Evolutionary conservation across 768 basidiomycete species (phyloP).

Genomic region (Russula abietina): DNA sequence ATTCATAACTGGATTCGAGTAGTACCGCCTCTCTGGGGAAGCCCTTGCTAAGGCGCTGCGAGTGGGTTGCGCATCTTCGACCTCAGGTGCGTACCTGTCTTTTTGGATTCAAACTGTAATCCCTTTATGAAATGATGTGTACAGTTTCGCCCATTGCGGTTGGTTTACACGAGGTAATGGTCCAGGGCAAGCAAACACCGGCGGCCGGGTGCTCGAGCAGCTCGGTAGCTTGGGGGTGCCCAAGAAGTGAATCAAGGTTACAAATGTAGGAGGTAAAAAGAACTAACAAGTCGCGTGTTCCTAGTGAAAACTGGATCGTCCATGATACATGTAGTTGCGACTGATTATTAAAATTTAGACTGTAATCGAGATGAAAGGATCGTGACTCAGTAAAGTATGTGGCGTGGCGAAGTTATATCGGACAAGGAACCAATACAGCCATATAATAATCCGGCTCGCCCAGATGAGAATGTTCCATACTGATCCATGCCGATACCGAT

Average conservation of each 20-base stretch:
- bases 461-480: too few species aligned
- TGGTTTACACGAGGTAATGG: constrained; percentile 61
- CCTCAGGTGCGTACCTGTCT: constrained; percentile 51
- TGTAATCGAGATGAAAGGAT: too few species aligned
- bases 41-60: constrained; percentile 74
- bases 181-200: constrained; percentile 79
- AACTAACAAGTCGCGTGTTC: neutral
- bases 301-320: neutral
- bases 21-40: constrained; percentile 62
- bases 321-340: neutral
- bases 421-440: too few species aligned
- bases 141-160: constrained; percentile 58
- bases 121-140: neutral
- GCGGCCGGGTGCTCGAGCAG: constrained; percentile 61
- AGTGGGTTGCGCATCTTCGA: constrained; percentile 70
- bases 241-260: constrained; percentile 68
- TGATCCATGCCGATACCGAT: too few species aligned
- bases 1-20: constrained; percentile 72
- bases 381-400: too few species aligned
- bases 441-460: too few species aligned
- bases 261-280: constrained; percentile 31
- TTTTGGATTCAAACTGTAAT: neutral
- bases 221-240: constrained; percentile 67
- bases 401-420: too few species aligned
- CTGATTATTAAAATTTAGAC: too few species aligned